phyloP scores from a whole-genome alignment of 1,284 basidiomycete species.

The Heterobasidion annosum region DNA sequence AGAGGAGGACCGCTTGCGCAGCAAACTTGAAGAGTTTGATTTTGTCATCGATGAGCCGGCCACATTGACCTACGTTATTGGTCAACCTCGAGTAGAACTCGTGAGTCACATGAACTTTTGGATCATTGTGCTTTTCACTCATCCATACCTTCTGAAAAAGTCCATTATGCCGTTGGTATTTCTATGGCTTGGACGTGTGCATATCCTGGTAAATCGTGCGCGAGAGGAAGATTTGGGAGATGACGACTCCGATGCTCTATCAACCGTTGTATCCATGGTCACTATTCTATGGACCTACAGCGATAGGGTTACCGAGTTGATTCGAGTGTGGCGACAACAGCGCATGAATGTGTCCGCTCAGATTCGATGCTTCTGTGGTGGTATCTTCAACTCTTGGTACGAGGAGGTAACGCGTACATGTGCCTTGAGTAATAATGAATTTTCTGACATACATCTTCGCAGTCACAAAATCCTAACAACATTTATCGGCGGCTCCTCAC shows the following conservation, averaged over 20 bases:
- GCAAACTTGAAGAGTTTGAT: neutral
- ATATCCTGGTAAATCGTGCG: neutral
- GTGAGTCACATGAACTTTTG: neutral
- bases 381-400: slow-evolving; percentile 1
- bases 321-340: slow-evolving; percentile 4
- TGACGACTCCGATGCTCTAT: neutral
- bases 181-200: neutral
- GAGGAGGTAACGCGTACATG: neutral
- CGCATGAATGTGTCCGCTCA: slow-evolving; percentile 2
- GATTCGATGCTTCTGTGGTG: slow-evolving; percentile 1
- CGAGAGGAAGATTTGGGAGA: neutral
- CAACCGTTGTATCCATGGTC: neutral
- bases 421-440: neutral
- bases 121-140: neutral
- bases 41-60: neutral
- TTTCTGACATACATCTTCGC: neutral
- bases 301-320: neutral
- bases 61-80: neutral
- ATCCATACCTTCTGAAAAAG: neutral
- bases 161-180: slow-evolving; percentile 1
- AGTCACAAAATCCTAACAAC: slow-evolving; percentile 2
- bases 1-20: neutral
- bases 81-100: slow-evolving; percentile 1
- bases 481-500: neutral
- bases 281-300: neutral